Conservation (phyloP, 78 protist genomes). For the Pigoraptor vietnamica region DNA sequence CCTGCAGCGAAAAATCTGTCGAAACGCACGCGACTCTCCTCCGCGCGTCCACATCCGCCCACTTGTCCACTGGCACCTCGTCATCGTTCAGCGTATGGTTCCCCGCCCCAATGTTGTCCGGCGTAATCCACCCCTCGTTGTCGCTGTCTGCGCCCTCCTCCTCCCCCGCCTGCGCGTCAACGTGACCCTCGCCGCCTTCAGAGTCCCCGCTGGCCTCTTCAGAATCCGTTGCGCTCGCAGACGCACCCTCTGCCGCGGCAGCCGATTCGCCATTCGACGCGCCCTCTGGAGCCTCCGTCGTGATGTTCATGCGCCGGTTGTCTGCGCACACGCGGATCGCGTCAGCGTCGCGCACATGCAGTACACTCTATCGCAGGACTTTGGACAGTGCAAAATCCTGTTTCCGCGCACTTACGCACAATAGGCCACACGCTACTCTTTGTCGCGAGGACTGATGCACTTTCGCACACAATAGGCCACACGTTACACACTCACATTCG, state of each 20-base stretch:
- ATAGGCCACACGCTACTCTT: no score
- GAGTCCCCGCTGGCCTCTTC: neutral
- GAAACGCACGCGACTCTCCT: slow-evolving; percentile 58
- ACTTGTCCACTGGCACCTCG: neutral
- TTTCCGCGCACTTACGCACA: no score
- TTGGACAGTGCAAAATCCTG: no score
- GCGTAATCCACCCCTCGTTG: slow-evolving; percentile 79
- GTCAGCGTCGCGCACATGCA: no score
- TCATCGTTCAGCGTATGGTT: neutral
- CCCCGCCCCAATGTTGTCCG: slow-evolving; percentile 44
- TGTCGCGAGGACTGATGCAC: no score
- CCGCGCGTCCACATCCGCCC: neutral
- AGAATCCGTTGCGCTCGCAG: no score
- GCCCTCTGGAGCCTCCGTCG: neutral
- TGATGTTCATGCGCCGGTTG: neutral
- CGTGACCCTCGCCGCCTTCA: neutral
- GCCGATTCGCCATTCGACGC: neutral
- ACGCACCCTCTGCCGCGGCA: no score
- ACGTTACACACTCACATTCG: neutral
- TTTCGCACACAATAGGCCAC: no score
- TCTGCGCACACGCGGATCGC: no score
- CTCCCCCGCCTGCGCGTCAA: neutral
- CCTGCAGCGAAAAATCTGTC: slow-evolving; percentile 65
- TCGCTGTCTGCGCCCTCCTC: slow-evolving; percentile 16
- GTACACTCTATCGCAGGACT: no score